Evolutionary conservation across 2,329 filamentous ascomycete species (phyloP).

Genomic region (Davidsoniella neocaledoniae): DNA sequence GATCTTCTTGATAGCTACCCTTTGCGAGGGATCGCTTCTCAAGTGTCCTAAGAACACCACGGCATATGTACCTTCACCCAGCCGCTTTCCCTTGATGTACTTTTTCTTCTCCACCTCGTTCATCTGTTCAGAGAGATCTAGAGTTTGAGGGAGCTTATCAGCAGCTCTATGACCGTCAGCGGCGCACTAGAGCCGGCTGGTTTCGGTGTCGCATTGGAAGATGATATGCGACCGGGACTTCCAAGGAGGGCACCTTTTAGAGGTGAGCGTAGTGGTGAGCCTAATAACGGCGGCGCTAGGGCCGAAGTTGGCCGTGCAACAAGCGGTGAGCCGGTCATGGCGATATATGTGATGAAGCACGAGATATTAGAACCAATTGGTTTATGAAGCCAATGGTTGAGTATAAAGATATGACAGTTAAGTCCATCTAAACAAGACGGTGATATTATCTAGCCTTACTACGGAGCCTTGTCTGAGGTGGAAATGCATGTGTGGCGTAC

Average conservation of each 20-base stretch:
- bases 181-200: background rate
- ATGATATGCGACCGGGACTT: constrained; percentile 16
- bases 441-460: too few species aligned
- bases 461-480: too few species aligned
- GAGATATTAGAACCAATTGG: too few species aligned
- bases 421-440: too few species aligned
- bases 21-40: constrained; percentile 49
- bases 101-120: constrained; percentile 71
- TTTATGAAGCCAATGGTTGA: too few species aligned
- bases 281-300: constrained; percentile 10
- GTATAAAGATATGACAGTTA: too few species aligned
- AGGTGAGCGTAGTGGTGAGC: constrained; percentile 10
- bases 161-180: constrained; percentile 10
- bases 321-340: constrained; percentile 25
- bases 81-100: constrained; percentile 82
- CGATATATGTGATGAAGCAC: background rate
- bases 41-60: constrained; percentile 84
- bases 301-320: constrained; percentile 20
- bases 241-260: constrained; percentile 15
- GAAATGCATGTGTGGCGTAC: too few species aligned
- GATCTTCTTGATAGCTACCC: constrained; percentile 89
- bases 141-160: constrained; percentile 15
- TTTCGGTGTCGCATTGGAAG: constrained; percentile 15
- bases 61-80: constrained; percentile 94
- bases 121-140: constrained; percentile 60